These are phyloP conservation scores for Angophora floribunda DNA, from an alignment of 345 rosid genomes.

Conservation along the genomic window DNA sequence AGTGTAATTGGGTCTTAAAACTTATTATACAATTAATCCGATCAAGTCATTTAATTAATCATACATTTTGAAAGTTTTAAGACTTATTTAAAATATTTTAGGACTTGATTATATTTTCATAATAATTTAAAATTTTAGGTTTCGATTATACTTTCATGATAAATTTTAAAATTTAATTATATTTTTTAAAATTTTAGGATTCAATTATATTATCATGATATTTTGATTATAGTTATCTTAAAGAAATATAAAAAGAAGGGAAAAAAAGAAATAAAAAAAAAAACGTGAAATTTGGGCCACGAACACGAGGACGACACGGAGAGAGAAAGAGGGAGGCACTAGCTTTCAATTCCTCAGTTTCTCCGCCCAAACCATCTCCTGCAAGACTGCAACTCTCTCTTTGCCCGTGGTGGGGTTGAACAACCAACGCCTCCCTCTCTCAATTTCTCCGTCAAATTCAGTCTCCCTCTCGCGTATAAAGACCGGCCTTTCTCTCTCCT, in stretches of 20 bases:
- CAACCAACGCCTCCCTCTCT: background rate
- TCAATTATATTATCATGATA: too few species aligned
- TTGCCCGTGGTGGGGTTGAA: background rate
- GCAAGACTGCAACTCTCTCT: background rate
- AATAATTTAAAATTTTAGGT: too few species aligned
- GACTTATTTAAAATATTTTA: too few species aligned
- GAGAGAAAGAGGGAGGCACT: background rate
- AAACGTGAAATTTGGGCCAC: background rate
- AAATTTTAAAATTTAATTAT: too few species aligned
- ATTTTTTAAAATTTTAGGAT: too few species aligned
- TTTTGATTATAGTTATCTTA: too few species aligned
- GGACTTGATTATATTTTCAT: too few species aligned
- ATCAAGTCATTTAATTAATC: too few species aligned
- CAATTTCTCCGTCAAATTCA: background rate
- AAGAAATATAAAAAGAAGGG: background rate
- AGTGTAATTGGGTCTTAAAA: too few species aligned
- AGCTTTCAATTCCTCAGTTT: conserved; percentile 13
- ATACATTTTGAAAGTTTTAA: too few species aligned
- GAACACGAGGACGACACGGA: background rate
- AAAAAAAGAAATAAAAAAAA: background rate
- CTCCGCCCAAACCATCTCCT: conserved; percentile 32
- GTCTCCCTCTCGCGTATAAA: background rate
- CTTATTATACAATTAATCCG: too few species aligned
- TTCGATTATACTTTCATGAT: too few species aligned
- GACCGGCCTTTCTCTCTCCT: background rate